A percentile compares a stretch with the other conserved stretches of the same genome.
phyloP scores from a whole-genome alignment of 257 asterid genomes.

The Plantago elongata region DNA sequence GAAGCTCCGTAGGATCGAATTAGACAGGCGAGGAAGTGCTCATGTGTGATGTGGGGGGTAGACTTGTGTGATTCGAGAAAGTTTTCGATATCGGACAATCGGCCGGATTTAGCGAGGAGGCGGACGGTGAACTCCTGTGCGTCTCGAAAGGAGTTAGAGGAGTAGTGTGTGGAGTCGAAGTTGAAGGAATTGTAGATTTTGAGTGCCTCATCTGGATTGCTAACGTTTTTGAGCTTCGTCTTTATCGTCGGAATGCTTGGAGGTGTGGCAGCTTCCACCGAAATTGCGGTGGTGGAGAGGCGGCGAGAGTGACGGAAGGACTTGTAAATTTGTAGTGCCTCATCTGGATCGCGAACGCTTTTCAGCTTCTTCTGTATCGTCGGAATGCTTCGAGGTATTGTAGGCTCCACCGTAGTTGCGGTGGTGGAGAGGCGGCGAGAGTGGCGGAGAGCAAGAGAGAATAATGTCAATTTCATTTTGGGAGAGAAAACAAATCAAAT shows the following conservation, averaged over 20 bases:
- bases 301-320: slow-evolving; percentile 18
- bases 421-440: too few species aligned
- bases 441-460: neutral
- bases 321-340: slow-evolving; percentile 63
- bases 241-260: slow-evolving; percentile 32
- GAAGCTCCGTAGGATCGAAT: slow-evolving; percentile 73
- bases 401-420: too few species aligned
- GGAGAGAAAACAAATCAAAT: too few species aligned
- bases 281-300: too few species aligned
- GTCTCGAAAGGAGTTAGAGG: slow-evolving; percentile 36
- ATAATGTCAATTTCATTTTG: too few species aligned
- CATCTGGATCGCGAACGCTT: slow-evolving; percentile 53
- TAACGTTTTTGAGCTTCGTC: slow-evolving; percentile 33
- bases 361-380: slow-evolving; percentile 48
- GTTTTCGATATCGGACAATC: slow-evolving; percentile 53
- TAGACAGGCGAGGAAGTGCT: slow-evolving; percentile 58
- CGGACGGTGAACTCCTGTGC: slow-evolving; percentile 68
- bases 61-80: slow-evolving; percentile 78
- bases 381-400: neutral
- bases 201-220: slow-evolving; percentile 69
- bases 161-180: slow-evolving; percentile 41
- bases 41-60: slow-evolving; percentile 49
- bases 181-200: slow-evolving; percentile 63
- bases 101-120: slow-evolving; percentile 65
- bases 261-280: too few species aligned